phyloP scores from a whole-genome alignment of 2,329 filamentous ascomycete genomes.

The Paramyrothecium roridum region DNA sequence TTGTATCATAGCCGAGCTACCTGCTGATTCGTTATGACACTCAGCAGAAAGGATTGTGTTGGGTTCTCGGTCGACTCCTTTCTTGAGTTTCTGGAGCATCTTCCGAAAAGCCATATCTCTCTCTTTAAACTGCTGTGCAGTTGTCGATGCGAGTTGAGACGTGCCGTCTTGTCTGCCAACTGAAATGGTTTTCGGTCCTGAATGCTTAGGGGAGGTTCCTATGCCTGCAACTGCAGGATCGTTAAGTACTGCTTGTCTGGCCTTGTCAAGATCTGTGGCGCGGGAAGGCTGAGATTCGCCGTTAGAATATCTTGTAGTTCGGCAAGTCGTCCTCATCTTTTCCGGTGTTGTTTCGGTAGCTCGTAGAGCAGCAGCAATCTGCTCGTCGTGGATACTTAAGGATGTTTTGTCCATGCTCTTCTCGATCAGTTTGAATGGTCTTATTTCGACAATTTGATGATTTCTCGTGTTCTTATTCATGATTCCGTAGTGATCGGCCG shows the following conservation, averaged over 20 bases:
- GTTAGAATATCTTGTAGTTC: not conserved
- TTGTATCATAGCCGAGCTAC: not conserved
- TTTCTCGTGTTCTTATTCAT: not conserved
- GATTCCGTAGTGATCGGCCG: not conserved
- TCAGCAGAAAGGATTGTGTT: not conserved
- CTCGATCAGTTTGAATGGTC: not conserved
- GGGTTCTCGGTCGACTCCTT: not conserved
- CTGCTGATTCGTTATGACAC: too few species aligned
- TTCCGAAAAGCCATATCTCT: slow-evolving; percentile 20
- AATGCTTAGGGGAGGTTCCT: not conserved
- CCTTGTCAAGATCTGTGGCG: not conserved
- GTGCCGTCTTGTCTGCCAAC: too few species aligned
- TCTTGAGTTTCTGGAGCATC: slow-evolving; percentile 22
- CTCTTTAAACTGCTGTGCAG: not conserved
- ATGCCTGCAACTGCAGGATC: slow-evolving; percentile 13
- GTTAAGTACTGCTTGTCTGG: slow-evolving; percentile 11
- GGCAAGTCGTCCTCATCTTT: not conserved
- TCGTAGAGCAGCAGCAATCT: slow-evolving; percentile 7
- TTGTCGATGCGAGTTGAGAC: not conserved
- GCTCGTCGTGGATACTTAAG: slow-evolving; percentile 5
- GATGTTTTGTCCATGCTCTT: not conserved
- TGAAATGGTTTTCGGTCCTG: not conserved
- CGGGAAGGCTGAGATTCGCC: not conserved
- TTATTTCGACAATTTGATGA: not conserved
- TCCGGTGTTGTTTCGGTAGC: slow-evolving; percentile 5